Evolutionary conservation across 2,329 filamentous ascomycete species (phyloP).

Genomic region (Talaromyces verruculosus): DNA sequence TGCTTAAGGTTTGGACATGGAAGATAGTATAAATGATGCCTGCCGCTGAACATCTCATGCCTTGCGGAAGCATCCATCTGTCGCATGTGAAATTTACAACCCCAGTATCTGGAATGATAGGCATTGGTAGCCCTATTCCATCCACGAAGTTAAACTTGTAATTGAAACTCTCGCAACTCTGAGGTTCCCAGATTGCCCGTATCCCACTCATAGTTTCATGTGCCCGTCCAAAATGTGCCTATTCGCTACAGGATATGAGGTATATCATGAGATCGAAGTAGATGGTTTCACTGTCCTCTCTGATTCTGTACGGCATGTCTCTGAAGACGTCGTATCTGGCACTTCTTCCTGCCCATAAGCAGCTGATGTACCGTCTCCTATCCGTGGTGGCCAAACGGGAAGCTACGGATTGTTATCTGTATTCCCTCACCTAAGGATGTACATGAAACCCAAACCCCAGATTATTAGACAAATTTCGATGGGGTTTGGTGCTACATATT

Average conservation of each 20-base stretch:
- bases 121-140: background rate
- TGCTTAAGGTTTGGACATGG: background rate
- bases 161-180: background rate
- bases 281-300: background rate
- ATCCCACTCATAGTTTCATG: background rate
- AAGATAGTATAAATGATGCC: background rate
- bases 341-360: background rate
- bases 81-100: background rate
- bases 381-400: background rate
- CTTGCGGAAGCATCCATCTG: background rate
- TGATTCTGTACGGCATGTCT: background rate
- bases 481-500: background rate
- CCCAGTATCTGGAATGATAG: background rate
- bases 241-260: background rate
- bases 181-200: background rate
- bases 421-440: background rate
- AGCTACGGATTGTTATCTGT: background rate
- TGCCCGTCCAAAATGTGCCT: background rate
- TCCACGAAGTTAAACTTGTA: background rate
- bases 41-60: background rate
- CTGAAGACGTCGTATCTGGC: background rate
- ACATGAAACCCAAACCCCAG: background rate
- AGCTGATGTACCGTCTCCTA: background rate
- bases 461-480: background rate
- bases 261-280: background rate